These are phyloP conservation scores for Endoconidiophora polonica DNA, from an alignment of 2,329 filamentous ascomycete genomes.

Conservation along the genomic window DNA sequence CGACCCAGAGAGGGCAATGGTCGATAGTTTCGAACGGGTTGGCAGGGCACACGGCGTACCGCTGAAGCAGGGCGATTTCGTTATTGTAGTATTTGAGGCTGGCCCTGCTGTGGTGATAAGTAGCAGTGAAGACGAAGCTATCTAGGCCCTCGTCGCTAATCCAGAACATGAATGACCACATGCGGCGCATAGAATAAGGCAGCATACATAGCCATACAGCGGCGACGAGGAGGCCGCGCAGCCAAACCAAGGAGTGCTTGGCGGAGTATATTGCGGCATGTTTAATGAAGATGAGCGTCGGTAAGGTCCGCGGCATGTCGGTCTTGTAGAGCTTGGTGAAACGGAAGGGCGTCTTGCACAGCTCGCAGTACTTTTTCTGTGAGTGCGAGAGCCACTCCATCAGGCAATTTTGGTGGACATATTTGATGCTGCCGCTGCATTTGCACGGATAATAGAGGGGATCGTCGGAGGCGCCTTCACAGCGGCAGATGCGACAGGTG, in stretches of 20 bases:
- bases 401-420: constrained; percentile 90
- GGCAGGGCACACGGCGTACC: constrained; percentile 18
- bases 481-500: constrained; percentile 93
- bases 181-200: constrained; percentile 76
- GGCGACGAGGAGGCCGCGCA: constrained; percentile 60
- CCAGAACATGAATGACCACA: constrained; percentile 94
- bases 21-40: constrained; percentile 15
- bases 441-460: constrained; percentile 96
- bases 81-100: background rate
- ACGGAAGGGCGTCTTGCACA: constrained; percentile 95
- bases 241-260: constrained; percentile 58
- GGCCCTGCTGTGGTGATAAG: constrained; percentile 1
- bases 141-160: constrained; percentile 60
- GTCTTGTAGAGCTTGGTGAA: constrained; percentile 97
- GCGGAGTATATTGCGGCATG: constrained; percentile 60
- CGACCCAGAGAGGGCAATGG: constrained; percentile 8
- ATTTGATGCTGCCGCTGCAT: constrained; percentile 97
- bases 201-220: constrained; percentile 81
- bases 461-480: constrained; percentile 66
- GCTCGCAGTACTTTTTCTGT: constrained; percentile 97
- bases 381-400: constrained; percentile 99
- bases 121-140: background rate
- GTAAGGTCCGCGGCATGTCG: constrained; percentile 75
- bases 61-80: constrained; percentile 7
- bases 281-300: constrained; percentile 61